Percentiles rank a stretch among this genome's conserved stretches.
These are phyloP conservation scores for Penicillium sp. DNA, from an alignment of 2,329 filamentous ascomycete species.

Conservation along the genomic window DNA sequence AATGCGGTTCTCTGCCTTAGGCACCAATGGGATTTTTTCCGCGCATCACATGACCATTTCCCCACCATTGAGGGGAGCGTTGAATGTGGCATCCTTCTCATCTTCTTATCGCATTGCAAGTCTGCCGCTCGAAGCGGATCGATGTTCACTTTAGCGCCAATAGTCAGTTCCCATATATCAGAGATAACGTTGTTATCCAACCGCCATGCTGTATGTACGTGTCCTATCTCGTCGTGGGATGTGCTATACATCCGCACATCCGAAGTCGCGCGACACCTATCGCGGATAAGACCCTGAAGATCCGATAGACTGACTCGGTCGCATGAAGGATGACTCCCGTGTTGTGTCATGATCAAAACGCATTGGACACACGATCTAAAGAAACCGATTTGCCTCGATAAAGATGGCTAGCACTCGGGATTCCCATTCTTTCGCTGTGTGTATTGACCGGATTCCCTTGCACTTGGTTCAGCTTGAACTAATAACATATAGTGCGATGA, in stretches of 20 bases:
- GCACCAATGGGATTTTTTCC: slow-evolving; percentile 19
- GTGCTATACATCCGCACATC: slow-evolving; percentile 10
- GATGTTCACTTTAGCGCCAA: slow-evolving; percentile 29
- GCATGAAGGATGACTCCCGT: slow-evolving; percentile 31
- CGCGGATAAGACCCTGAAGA: background rate
- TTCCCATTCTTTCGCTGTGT: slow-evolving; percentile 42
- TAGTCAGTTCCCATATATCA: slow-evolving; percentile 29
- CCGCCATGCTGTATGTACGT: background rate
- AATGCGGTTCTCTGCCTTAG: slow-evolving; percentile 17
- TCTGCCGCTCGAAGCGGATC: slow-evolving; percentile 18
- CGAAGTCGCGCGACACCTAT: background rate
- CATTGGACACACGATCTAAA: slow-evolving; percentile 25
- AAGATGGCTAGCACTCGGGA: slow-evolving; percentile 43
- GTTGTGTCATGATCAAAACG: slow-evolving; percentile 31
- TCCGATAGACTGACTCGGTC: slow-evolving; percentile 23
- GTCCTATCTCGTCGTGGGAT: background rate
- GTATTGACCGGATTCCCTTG: slow-evolving; percentile 11
- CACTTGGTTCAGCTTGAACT: background rate
- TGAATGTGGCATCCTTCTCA: slow-evolving; percentile 22
- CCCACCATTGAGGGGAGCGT: slow-evolving; percentile 26
- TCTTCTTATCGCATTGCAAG: slow-evolving; percentile 22
- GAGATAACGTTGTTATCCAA: background rate
- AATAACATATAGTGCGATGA: slow-evolving; percentile 37
- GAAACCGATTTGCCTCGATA: slow-evolving; percentile 24
- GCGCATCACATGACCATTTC: slow-evolving; percentile 31